These are phyloP conservation scores for Paracamarosporium sp. DNA, from an alignment of 2,329 filamentous ascomycete species.

Conservation along the genomic window DNA sequence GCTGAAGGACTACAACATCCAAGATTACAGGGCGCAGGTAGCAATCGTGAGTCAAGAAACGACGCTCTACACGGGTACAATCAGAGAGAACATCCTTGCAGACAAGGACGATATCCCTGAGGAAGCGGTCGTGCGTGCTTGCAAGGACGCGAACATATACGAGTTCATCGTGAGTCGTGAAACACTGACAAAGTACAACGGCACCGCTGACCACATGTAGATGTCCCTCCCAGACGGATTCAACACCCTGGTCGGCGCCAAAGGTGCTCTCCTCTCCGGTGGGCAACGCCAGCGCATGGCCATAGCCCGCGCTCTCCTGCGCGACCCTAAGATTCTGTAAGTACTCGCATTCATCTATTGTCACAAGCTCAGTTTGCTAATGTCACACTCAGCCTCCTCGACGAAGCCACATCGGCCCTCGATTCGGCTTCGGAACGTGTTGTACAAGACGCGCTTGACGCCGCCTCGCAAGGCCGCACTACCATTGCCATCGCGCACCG, in stretches of 20 bases:
- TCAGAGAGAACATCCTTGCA: slow-evolving; percentile 81
- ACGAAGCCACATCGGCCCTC: slow-evolving; percentile 48
- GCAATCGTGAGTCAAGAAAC: slow-evolving; percentile 96
- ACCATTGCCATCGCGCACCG: slow-evolving; percentile 95
- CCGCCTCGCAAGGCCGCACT: slow-evolving; percentile 83
- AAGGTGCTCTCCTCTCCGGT: slow-evolving; percentile 70
- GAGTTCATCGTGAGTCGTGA: slow-evolving; percentile 42
- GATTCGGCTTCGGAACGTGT: slow-evolving; percentile 67
- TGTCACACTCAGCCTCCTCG: slow-evolving; percentile 32
- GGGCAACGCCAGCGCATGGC: slow-evolving; percentile 96
- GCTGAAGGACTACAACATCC: slow-evolving; percentile 77
- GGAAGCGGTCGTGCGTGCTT: slow-evolving; percentile 76
- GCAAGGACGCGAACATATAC: slow-evolving; percentile 66
- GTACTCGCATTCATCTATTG: slow-evolving; percentile 78
- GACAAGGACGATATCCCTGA: slow-evolving; percentile 72
- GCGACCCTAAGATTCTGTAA: slow-evolving; percentile 82
- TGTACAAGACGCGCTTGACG: slow-evolving; percentile 81
- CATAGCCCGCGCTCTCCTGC: slow-evolving; percentile 90
- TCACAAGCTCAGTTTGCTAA: slow-evolving; percentile 11
- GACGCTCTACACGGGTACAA: slow-evolving; percentile 90
- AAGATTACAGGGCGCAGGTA: slow-evolving; percentile 82
- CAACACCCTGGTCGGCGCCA: slow-evolving; percentile 83
- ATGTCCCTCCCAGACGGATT: slow-evolving; percentile 69
- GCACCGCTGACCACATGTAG: slow-evolving; percentile 17
- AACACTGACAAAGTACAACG: neutral